Base-by-base conservation (phyloP, 352 stramenopile species). In the Pythium oligandrum region DNA sequence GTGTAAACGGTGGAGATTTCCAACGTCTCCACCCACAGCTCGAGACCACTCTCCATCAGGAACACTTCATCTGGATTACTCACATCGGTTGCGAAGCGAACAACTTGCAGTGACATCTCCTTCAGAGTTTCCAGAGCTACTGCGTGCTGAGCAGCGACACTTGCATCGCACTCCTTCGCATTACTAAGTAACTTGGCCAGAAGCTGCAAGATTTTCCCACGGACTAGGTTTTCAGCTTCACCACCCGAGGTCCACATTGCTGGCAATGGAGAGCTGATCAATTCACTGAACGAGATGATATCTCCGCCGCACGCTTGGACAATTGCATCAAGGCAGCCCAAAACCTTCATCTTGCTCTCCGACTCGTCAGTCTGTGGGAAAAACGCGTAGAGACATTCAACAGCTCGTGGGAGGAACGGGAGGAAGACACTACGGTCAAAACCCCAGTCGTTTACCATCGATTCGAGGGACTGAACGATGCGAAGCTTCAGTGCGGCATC, bases 31-130 rank as follows among this genome's bases (percentile, higher is more conserved):
- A 59, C 71, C 85, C 85, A 93, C 3, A 93, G 62, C 46, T 86
- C 77, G 12, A 93, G 52, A 1, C 83, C 85, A 57, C 64, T 86
- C 48, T 95, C 83, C 80, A 95, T 93, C 10, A 93, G 65, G 42
- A 90, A 93, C 30, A 95, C 78, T 51, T 90, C 71, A 45, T 95
- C 82, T 6, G 83, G 79, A 48, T 95, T 89, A 51, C 70, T 73
- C 37, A 89, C 59, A 51, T 95, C 81, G 0, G 85, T 92, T 12
- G 79, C 77, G 40, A 88, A 86, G 0, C 61, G 67, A 47, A 93
- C 70, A 40, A 88, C 76, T 44, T 90, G 72, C 4, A 90, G 54
- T 37, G 78, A 80, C 79, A 92, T 92, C 30, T 65, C 52, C n/a
- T 85, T 58, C 34, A 92, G 51, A 48, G 67, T 70, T 17, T 73